Evolutionary conservation across 352 stramenopile genomes (phyloP).

Genomic region (Proteromonas lacertae): DNA sequence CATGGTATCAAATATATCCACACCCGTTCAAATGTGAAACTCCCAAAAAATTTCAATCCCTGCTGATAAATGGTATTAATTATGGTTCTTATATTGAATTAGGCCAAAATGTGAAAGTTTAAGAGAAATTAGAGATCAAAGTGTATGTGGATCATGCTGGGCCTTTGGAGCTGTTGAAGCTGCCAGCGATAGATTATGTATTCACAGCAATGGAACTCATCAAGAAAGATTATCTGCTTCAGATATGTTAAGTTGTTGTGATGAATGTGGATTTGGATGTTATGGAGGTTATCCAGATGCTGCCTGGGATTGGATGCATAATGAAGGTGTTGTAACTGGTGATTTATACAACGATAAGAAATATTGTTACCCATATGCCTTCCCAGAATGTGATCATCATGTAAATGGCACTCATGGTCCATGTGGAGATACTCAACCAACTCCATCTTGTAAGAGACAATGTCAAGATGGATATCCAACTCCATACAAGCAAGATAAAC

Average conservation of each 20-base stretch:
- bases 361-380: conserved; percentile 15
- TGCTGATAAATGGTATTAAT: too few species aligned
- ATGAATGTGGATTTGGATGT: conserved; percentile 15
- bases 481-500: conserved; percentile 13
- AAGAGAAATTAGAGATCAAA: conserved; percentile 13
- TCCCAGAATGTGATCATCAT: conserved; percentile 18
- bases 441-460: conserved; percentile 5
- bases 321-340: conserved; percentile 13
- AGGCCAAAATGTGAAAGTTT: too few species aligned
- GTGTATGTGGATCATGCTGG: conserved; percentile 17
- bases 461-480: conserved; percentile 10
- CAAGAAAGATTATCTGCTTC: conserved; percentile 11
- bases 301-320: conserved; percentile 16
- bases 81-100: too few species aligned
- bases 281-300: conserved; percentile 14
- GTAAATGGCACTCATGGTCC: conserved; percentile 8
- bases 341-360: conserved; percentile 11
- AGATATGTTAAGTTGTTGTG: conserved; percentile 16
- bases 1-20: too few species aligned
- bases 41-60: too few species aligned
- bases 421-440: conserved; percentile 6
- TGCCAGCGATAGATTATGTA: conserved; percentile 10
- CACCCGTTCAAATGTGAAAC: too few species aligned
- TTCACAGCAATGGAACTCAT: conserved; percentile 5
- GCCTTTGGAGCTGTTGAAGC: conserved; percentile 15